phyloP scores from a whole-genome alignment of 2,329 filamentous ascomycete genomes.

The Diaporthe sp. region DNA sequence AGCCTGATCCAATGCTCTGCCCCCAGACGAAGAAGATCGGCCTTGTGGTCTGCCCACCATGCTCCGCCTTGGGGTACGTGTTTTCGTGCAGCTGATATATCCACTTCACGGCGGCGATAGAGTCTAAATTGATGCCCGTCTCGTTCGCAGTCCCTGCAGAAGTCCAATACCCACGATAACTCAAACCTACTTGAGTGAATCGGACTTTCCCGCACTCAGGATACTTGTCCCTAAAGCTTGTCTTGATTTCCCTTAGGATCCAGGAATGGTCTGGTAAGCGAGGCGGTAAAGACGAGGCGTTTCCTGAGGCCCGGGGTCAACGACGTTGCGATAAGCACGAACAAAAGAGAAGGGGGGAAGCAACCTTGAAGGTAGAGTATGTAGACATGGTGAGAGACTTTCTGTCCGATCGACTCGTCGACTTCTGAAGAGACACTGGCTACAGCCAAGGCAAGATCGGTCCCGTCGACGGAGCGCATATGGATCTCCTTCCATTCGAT shows the following conservation, averaged over 20 bases:
- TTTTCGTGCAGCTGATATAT: conserved; percentile 60
- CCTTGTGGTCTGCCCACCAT: conserved; percentile 42
- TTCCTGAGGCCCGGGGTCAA: conserved; percentile 56
- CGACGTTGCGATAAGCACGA: not conserved
- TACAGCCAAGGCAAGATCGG: conserved; percentile 72
- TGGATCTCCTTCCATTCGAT: conserved; percentile 77
- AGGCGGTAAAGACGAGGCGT: conserved; percentile 70
- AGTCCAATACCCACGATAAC: conserved; percentile 83
- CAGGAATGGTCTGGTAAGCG: conserved; percentile 69
- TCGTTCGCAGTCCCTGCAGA: conserved; percentile 80
- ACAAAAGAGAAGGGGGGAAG: conserved; percentile 3
- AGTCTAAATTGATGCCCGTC: conserved; percentile 77
- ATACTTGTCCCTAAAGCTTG: conserved; percentile 48
- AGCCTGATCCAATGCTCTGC: conserved; percentile 81
- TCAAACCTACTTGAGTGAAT: conserved; percentile 68
- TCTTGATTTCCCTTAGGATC: conserved; percentile 61
- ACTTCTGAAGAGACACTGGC: conserved; percentile 54
- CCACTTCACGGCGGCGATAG: conserved; percentile 75
- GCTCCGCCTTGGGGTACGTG: conserved; percentile 41
- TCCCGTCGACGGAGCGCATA: conserved; percentile 74
- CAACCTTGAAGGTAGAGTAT: conserved; percentile 70
- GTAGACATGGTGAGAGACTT: conserved; percentile 56
- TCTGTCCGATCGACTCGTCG: not conserved
- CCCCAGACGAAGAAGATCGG: conserved; percentile 77
- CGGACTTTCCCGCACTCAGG: conserved; percentile 46